phyloP scores from a whole-genome alignment of 805 yeast genomes.

The Suhomyces prunicola region DNA sequence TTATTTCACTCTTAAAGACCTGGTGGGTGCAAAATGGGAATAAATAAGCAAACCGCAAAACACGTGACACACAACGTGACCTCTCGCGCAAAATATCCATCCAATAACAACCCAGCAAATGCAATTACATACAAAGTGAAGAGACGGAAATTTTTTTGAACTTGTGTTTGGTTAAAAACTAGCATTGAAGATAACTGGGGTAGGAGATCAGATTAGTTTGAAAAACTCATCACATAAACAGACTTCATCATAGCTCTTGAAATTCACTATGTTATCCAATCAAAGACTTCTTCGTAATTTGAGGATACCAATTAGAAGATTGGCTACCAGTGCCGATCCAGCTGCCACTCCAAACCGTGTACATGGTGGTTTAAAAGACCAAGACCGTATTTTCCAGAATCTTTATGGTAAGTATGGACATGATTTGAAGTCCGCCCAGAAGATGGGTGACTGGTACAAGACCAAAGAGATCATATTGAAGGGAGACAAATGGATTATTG shows the following conservation, averaged over 20 bases:
- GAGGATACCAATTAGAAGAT: constrained; percentile 27
- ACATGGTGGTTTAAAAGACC: constrained; percentile 76
- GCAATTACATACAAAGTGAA: constrained; percentile 11
- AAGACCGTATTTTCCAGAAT: constrained; percentile 85
- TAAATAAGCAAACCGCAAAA: not conserved
- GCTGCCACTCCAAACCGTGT: constrained; percentile 49
- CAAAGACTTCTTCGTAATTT: constrained; percentile 33
- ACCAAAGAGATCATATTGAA: constrained; percentile 80
- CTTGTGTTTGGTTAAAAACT: not conserved
- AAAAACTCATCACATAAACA: not conserved
- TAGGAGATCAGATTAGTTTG: not conserved
- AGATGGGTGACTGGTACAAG: constrained; percentile 90
- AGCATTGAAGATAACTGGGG: not conserved
- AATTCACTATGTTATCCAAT: not conserved
- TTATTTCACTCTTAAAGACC: too few species aligned
- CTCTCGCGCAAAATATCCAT: not conserved
- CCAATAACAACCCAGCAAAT: constrained; percentile 15
- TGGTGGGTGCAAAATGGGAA: not conserved
- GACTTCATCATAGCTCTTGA: not conserved
- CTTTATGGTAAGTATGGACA: constrained; percentile 72
- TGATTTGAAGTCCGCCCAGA: constrained; percentile 69
- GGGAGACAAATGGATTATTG: constrained; percentile 89
- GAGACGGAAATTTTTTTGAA: constrained; percentile 1
- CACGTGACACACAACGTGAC: not conserved
- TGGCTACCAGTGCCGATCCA: constrained; percentile 47